phyloP scores from a whole-genome alignment of 2,329 filamentous ascomycete species.

The Colletotrichum melonis region DNA sequence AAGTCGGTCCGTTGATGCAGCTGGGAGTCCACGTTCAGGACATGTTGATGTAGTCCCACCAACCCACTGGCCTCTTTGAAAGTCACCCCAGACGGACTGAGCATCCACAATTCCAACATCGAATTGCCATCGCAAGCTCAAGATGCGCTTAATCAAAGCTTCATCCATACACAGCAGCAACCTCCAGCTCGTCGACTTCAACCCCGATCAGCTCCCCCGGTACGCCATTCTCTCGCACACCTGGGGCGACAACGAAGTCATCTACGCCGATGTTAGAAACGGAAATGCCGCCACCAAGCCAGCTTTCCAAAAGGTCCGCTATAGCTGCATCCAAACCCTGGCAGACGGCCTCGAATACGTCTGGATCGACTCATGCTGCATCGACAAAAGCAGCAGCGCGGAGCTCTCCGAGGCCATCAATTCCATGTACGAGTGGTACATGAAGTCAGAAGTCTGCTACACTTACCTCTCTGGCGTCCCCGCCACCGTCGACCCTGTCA shows the following conservation, averaged over 20 bases:
- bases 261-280: not conserved
- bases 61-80: not conserved
- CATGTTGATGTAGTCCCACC: not conserved
- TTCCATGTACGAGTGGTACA: slow-evolving; percentile 35
- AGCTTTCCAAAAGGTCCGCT: not conserved
- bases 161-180: not conserved
- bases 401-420: not conserved
- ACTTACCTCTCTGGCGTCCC: slow-evolving; percentile 28
- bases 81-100: not conserved
- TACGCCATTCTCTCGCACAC: not conserved
- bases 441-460: slow-evolving; percentile 23
- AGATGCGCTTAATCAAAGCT: not conserved
- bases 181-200: not conserved
- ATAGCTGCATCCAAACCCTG: not conserved
- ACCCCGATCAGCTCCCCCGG: not conserved
- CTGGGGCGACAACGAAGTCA: not conserved
- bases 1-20: not conserved
- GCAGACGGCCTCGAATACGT: not conserved
- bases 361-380: not conserved
- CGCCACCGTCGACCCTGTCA: not conserved
- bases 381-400: not conserved
- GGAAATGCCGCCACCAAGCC: not conserved
- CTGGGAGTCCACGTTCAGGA: not conserved
- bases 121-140: not conserved
- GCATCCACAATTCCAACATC: not conserved